Base-by-base conservation (phyloP, 2,329 filamentous ascomycete species). In the Colletotrichum neosansevieriae region DNA sequence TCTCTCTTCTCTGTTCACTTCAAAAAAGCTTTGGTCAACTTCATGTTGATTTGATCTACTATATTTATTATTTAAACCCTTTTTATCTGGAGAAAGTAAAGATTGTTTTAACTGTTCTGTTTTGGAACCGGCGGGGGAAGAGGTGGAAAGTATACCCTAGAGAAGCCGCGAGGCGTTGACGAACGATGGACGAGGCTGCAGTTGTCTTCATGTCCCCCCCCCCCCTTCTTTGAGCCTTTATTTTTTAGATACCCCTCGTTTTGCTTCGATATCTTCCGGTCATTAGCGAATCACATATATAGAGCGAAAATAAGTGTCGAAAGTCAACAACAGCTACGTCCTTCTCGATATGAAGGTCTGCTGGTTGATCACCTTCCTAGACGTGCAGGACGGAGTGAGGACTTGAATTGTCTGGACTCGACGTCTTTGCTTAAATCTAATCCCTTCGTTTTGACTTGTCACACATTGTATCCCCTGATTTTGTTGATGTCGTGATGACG, bases 161-260 rank as follows among this genome's bases (percentile, higher is more conserved):
- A 59, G 58, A 50, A 50, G 53, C 45, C 44, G 24, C 47, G 21
- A 45, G 19, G 21, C 32, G 10, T 7, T 21, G 24, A 56, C 34
- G 36, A 17, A 57, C 19, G 53, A 57, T 24, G 38, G n/a, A 13
- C 17, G 38, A 13, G 7, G 34, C 10, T 42, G 34, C 32, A 42
- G 45, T 56, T 9, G 21, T 44, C 36, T 53, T 51, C 34, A 57
- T n/a, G n/a, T n/a, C n/a, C n/a, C n/a, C n/a, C n/a, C n/a, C n/a
- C n/a, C n/a, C n/a, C n/a, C 24, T 24, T n/a, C 29, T 60, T 17
- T n/a, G 4, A 42, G 21, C 45, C 40, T 60, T 60, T 36, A 19
- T 7, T 58, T 58, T 58, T 19, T 49, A 21, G 58, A 61, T 61
- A 61, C 58, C 58, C 58, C 47, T 61, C 58, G 47, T 61, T 61